Conservation (phyloP, 768 basidiomycete genomes). For the Boletus reticulatus region DNA sequence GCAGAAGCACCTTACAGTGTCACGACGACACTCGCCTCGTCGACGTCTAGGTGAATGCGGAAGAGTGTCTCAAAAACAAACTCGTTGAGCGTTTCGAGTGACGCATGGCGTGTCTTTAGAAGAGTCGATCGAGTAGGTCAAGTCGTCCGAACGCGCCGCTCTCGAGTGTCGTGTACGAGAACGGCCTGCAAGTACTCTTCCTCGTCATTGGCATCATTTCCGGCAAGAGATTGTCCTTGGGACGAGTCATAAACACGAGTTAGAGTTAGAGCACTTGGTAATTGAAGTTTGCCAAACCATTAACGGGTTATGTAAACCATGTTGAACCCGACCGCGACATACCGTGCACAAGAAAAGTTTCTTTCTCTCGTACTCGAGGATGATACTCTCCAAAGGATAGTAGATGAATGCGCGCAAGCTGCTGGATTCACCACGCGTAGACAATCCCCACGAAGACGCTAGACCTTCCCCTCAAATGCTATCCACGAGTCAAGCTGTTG, state of each 20-base stretch:
- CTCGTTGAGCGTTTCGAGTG: slow-evolving; percentile 47
- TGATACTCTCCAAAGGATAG: too few species aligned
- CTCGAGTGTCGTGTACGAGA: slow-evolving; percentile 43
- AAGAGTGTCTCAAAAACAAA: slow-evolving; percentile 41
- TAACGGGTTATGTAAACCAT: too few species aligned
- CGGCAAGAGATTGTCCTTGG: slow-evolving; percentile 35
- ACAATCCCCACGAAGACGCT: too few species aligned
- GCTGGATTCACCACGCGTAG: too few species aligned
- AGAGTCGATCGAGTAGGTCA: slow-evolving; percentile 60
- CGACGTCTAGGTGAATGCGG: slow-evolving; percentile 29
- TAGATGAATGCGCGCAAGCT: too few species aligned
- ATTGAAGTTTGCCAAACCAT: too few species aligned
- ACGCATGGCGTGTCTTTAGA: slow-evolving; percentile 32
- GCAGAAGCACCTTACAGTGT: slow-evolving; percentile 46
- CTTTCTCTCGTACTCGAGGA: too few species aligned
- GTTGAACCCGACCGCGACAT: too few species aligned
- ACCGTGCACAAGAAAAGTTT: too few species aligned
- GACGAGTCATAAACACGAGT: background rate
- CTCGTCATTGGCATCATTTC: slow-evolving; percentile 29
- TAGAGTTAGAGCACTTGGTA: too few species aligned
- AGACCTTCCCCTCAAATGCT: too few species aligned
- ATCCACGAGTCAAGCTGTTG: too few species aligned
- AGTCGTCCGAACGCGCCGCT: slow-evolving; percentile 52
- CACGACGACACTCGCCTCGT: slow-evolving; percentile 42
- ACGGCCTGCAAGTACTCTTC: slow-evolving; percentile 47